Evolutionary conservation across 2,329 filamentous ascomycete genomes (phyloP).

Genomic region (Aspergillus hiratsukae): DNA sequence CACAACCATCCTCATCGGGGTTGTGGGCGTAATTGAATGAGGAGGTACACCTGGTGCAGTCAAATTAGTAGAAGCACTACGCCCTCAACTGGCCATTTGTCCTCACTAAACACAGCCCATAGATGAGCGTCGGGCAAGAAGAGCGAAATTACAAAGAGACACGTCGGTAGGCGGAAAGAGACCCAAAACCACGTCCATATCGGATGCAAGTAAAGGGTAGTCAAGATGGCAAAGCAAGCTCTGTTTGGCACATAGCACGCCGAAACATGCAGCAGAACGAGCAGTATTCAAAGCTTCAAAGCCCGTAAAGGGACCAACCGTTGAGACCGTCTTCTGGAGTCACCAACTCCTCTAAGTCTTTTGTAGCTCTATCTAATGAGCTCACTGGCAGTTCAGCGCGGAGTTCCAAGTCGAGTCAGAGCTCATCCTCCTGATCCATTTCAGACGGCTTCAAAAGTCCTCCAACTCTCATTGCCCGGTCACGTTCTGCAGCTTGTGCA

Average conservation of each 20-base stretch:
- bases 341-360: slow-evolving; percentile 16
- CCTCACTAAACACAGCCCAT: not conserved
- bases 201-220: not conserved
- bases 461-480: slow-evolving; percentile 90
- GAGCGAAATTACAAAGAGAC: not conserved
- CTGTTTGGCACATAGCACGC: not conserved
- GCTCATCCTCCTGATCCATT: slow-evolving; percentile 76
- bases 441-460: slow-evolving; percentile 97
- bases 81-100: not conserved
- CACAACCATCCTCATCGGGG: not conserved
- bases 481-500: slow-evolving; percentile 80
- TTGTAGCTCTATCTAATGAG: slow-evolving; percentile 26
- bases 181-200: not conserved
- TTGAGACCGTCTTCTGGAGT: slow-evolving; percentile 44
- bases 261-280: not conserved
- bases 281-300: slow-evolving; percentile 34
- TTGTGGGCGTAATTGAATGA: not conserved
- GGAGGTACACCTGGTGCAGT: not conserved
- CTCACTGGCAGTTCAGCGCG: slow-evolving; percentile 55
- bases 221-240: slow-evolving; percentile 6
- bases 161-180: not conserved
- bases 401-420: slow-evolving; percentile 72
- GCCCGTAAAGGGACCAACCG: slow-evolving; percentile 64
- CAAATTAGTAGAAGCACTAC: not conserved
- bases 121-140: not conserved